These are phyloP conservation scores for Tarenaya hassleriana DNA, from an alignment of 345 rosid genomes.

Conservation along the genomic window DNA sequence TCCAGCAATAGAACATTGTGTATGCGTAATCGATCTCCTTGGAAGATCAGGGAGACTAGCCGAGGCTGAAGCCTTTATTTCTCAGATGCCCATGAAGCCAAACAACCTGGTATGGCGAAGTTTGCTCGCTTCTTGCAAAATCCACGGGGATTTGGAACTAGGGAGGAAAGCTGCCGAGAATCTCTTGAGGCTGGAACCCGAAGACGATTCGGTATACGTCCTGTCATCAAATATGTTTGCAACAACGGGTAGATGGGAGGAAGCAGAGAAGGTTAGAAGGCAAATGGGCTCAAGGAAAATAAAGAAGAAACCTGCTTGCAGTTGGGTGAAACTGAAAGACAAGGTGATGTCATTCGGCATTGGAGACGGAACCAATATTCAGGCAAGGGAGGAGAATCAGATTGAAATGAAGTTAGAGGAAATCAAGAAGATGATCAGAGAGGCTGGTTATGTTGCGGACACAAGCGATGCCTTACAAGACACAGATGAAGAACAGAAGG, in stretches of 20 bases:
- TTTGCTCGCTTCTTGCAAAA: conserved; percentile 71
- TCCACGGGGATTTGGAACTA: conserved; percentile 60
- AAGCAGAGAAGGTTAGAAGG: conserved; percentile 54
- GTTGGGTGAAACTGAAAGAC: conserved; percentile 83
- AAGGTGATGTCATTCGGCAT: conserved; percentile 57
- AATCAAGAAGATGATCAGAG: conserved; percentile 65
- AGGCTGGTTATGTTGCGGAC: conserved; percentile 74
- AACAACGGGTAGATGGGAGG: conserved; percentile 78
- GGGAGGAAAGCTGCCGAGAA: conserved; percentile 66
- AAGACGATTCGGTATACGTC: conserved; percentile 80
- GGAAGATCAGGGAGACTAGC: conserved; percentile 74
- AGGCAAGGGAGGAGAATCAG: conserved; percentile 34
- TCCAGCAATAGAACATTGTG: conserved; percentile 63
- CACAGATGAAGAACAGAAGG: conserved; percentile 90
- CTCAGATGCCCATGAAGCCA: conserved; percentile 61
- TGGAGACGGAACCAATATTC: conserved; percentile 66
- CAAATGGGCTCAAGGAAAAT: conserved; percentile 67
- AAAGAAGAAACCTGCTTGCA: conserved; percentile 82
- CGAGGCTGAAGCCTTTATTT: conserved; percentile 59
- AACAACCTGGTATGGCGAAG: conserved; percentile 76
- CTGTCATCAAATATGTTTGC: conserved; percentile 78
- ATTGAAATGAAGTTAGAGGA: conserved; percentile 70
- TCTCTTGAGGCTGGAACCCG: conserved; percentile 55
- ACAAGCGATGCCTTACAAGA: conserved; percentile 78
- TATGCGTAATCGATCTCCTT: conserved; percentile 81